These are phyloP conservation scores for Cercospora sp. DNA, from an alignment of 2,329 filamentous ascomycete genomes.

Conservation along the genomic window DNA sequence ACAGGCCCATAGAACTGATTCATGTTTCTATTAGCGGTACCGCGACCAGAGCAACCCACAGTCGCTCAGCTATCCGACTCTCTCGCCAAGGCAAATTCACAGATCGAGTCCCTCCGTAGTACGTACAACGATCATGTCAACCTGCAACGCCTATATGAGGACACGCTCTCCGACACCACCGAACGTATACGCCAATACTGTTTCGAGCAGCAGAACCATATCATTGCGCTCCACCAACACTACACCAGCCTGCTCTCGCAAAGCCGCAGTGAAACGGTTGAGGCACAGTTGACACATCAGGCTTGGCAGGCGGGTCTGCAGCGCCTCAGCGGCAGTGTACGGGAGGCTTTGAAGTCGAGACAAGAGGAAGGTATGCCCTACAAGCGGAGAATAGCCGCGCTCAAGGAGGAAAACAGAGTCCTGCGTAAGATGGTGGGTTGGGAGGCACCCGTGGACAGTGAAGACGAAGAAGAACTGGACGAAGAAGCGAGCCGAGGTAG, in stretches of 20 bases:
- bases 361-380: conserved; percentile 42
- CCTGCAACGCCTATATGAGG: conserved; percentile 44
- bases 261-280: conserved; percentile 47
- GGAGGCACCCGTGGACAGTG: conserved; percentile 43
- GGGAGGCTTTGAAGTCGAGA: conserved; percentile 42
- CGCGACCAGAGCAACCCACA: conserved; percentile 31
- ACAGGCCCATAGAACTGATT: background rate
- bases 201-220: conserved; percentile 46
- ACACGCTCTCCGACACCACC: conserved; percentile 38
- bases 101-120: conserved; percentile 33
- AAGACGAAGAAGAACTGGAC: conserved; percentile 42
- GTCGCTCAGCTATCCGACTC: conserved; percentile 33
- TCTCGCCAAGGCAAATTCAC: conserved; percentile 31
- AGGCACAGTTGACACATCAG: conserved; percentile 50
- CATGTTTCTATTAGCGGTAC: conserved; percentile 19
- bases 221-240: conserved; percentile 49
- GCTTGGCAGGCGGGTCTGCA: conserved; percentile 51
- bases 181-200: conserved; percentile 38
- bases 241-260: conserved; percentile 49
- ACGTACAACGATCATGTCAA: conserved; percentile 31
- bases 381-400: conserved; percentile 42
- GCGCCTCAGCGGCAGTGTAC: conserved; percentile 46
- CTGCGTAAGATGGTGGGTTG: conserved; percentile 49
- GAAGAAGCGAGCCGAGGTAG: conserved; percentile 16
- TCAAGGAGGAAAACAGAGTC: conserved; percentile 52